These are phyloP conservation scores for Cyanodermella asteris DNA, from an alignment of 2,329 filamentous ascomycete species.

Conservation along the genomic window DNA sequence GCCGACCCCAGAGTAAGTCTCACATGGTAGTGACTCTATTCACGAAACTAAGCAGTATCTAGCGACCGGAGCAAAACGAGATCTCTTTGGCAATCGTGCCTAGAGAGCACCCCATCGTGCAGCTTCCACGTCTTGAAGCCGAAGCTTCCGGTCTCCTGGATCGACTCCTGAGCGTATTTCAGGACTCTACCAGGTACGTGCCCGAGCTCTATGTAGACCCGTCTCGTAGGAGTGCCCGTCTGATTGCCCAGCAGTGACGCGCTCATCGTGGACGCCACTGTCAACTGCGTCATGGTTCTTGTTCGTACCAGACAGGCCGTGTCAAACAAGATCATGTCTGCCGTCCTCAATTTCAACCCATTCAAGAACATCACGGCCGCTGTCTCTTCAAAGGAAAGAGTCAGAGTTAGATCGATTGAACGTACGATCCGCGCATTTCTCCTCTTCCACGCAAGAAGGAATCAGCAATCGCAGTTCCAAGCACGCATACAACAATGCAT, in stretches of 20 bases:
- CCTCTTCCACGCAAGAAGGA: conserved; percentile 66
- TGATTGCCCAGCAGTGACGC: conserved; percentile 41
- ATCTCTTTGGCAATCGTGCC: conserved; percentile 74
- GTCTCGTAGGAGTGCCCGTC: conserved; percentile 54
- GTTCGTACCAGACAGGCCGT: conserved; percentile 63
- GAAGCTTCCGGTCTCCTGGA: conserved; percentile 83
- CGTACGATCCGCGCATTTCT: conserved; percentile 72
- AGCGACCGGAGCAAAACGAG: conserved; percentile 56
- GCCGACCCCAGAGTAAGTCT: conserved; percentile 57
- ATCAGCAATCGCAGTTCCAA: conserved; percentile 54
- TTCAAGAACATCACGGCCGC: conserved; percentile 56
- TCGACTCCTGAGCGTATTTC: conserved; percentile 61
- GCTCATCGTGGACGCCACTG: conserved; percentile 67
- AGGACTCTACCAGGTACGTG: conserved; percentile 63
- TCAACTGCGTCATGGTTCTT: conserved; percentile 70
- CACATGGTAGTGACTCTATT: conserved; percentile 1
- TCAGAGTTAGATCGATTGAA: conserved; percentile 83
- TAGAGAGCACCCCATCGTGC: conserved; percentile 58
- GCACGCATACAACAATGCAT: conserved; percentile 71
- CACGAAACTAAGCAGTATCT: conserved; percentile 20
- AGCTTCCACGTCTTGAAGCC: conserved; percentile 65
- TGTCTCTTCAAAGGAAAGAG: conserved; percentile 55
- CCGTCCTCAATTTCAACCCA: conserved; percentile 79
- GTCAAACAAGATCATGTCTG: conserved; percentile 64
- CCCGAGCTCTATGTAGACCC: conserved; percentile 60